Evolutionary conservation across 1,284 basidiomycete species (phyloP).

Genomic region (Hortiboletus rubellus): DNA sequence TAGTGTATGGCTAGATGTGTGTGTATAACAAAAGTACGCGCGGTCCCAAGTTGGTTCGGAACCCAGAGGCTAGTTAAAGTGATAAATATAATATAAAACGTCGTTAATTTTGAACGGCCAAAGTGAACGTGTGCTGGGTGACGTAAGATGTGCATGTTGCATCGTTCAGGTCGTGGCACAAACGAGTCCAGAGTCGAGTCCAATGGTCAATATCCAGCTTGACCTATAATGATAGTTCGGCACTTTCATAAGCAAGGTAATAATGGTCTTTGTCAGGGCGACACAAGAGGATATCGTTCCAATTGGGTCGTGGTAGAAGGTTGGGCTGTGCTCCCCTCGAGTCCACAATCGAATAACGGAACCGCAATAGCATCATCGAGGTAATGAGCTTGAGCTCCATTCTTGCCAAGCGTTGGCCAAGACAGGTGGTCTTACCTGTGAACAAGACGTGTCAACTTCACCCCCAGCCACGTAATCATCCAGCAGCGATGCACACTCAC

Average conservation of each 20-base stretch:
- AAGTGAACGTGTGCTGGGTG: slow-evolving; percentile 14
- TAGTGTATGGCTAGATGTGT: neutral
- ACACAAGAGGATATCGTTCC: slow-evolving; percentile 72
- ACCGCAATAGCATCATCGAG: slow-evolving; percentile 62
- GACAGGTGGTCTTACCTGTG: slow-evolving; percentile 63
- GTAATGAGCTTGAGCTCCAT: slow-evolving; percentile 67
- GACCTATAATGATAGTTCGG: slow-evolving; percentile 22
- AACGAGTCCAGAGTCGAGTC: slow-evolving; percentile 12
- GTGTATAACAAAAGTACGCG: slow-evolving; percentile 8
- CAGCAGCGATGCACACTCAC: slow-evolving; percentile 42
- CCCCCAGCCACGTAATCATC: slow-evolving; percentile 22
- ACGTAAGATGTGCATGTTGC: slow-evolving; percentile 15
- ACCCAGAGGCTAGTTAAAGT: slow-evolving; percentile 13
- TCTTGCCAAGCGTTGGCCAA: slow-evolving; percentile 69
- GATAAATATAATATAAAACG: slow-evolving; percentile 28
- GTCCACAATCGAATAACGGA: slow-evolving; percentile 57
- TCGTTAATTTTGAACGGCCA: neutral
- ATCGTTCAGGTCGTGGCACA: slow-evolving; percentile 12
- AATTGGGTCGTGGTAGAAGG: slow-evolving; percentile 59
- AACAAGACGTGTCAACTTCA: slow-evolving; percentile 18
- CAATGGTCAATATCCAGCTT: slow-evolving; percentile 30
- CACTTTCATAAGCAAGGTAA: slow-evolving; percentile 49
- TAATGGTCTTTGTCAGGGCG: slow-evolving; percentile 56
- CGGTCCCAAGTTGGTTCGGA: slow-evolving; percentile 20
- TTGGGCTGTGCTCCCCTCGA: slow-evolving; percentile 44